Evolutionary conservation across 768 basidiomycete species (phyloP).

Genomic region (Lactarius trivialis): DNA sequence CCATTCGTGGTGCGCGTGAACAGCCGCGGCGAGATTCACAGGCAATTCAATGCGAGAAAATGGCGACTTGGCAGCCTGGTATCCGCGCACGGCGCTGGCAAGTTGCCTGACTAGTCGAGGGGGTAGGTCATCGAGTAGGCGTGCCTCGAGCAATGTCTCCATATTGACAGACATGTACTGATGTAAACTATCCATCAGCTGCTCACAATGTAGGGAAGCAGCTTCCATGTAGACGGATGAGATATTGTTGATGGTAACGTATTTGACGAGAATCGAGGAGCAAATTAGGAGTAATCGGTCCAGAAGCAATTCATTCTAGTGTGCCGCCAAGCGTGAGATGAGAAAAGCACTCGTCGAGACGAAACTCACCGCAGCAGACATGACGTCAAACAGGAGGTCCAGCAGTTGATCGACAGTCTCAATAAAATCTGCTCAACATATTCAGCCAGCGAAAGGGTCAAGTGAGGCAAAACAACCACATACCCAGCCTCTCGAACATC

Average conservation of each 20-base stretch:
- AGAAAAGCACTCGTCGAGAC: neutral
- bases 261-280: conserved; percentile 63
- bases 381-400: conserved; percentile 81
- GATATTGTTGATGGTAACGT: conserved; percentile 67
- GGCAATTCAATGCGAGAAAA: conserved; percentile 53
- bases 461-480: conserved; percentile 25
- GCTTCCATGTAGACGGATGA: conserved; percentile 79
- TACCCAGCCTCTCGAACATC: conserved; percentile 68
- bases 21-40: conserved; percentile 37
- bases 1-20: conserved; percentile 66
- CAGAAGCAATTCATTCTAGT: conserved; percentile 81
- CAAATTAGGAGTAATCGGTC: conserved; percentile 80
- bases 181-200: conserved; percentile 65
- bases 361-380: conserved; percentile 69
- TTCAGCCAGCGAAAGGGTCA: neutral
- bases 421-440: conserved; percentile 45
- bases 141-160: conserved; percentile 79
- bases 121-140: conserved; percentile 72
- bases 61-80: conserved; percentile 63
- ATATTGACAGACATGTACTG: conserved; percentile 77
- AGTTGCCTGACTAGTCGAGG: conserved; percentile 61
- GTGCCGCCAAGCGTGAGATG: neutral
- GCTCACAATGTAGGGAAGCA: conserved; percentile 61
- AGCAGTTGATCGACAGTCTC: conserved; percentile 66
- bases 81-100: conserved; percentile 44